Percentiles rank a stretch among this genome's conserved stretches.
phyloP scores from a whole-genome alignment of 805 yeast genomes.

The Candida ovalis region DNA sequence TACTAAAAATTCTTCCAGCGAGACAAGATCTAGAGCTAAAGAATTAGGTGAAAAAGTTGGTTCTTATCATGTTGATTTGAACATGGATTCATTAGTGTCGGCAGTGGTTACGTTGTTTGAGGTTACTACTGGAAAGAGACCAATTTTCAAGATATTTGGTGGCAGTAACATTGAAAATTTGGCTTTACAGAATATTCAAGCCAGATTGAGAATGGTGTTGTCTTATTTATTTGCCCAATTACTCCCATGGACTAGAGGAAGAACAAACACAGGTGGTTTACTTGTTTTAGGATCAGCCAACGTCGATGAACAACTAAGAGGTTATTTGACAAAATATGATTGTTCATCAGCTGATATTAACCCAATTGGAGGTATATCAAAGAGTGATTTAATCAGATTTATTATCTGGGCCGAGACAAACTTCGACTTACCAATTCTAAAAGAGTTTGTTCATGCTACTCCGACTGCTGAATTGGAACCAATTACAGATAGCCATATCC shows the following conservation, averaged over 20 bases:
- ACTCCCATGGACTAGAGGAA: constrained; percentile 89
- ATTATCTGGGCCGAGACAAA: constrained; percentile 71
- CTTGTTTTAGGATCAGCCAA: constrained; percentile 94
- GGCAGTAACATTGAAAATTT: constrained; percentile 89
- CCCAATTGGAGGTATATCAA: constrained; percentile 98
- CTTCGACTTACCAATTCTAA: constrained; percentile 73
- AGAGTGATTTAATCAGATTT: constrained; percentile 84
- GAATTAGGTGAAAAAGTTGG: constrained; percentile 74
- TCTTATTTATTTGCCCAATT: constrained; percentile 92
- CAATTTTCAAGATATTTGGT: constrained; percentile 88
- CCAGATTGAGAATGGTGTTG: constrained; percentile 90
- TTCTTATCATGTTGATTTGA: constrained; percentile 84
- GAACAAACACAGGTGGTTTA: constrained; percentile 66
- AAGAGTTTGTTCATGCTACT: constrained; percentile 79
- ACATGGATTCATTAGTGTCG: constrained; percentile 81
- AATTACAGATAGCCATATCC: constrained; percentile 85
- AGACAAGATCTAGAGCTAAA: constrained; percentile 80
- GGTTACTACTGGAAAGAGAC: constrained; percentile 85
- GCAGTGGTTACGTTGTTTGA: constrained; percentile 76
- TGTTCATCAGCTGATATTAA: constrained; percentile 96
- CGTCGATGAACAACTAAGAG: constrained; percentile 94
- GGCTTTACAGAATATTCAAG: constrained; percentile 96
- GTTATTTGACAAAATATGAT: constrained; percentile 94
- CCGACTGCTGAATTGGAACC: constrained; percentile 99
- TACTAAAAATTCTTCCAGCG: constrained; percentile 84